A percentile compares a stretch with the other conserved stretches of the same genome.
Conservation (phyloP, 768 basidiomycete species). For the Hysterangium stoloniferum region DNA sequence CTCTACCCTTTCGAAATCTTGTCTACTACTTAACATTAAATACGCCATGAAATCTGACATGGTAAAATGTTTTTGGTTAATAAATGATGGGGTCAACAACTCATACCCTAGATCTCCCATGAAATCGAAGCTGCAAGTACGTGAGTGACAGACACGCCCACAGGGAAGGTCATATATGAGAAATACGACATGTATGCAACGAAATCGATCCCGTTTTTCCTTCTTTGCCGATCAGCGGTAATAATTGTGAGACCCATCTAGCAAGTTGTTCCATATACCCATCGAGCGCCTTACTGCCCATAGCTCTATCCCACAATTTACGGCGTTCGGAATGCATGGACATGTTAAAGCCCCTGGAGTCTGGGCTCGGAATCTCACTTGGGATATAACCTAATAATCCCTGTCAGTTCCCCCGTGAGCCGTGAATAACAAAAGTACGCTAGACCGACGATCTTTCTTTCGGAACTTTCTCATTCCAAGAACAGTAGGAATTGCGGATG, state of each 20-base stretch:
- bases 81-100: background rate
- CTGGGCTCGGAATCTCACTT: background rate
- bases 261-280: conserved; percentile 37
- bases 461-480: background rate
- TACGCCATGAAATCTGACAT: conserved; percentile 1
- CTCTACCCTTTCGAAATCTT: too few species aligned
- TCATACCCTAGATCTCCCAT: conserved; percentile 11
- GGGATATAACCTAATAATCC: background rate
- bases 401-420: background rate
- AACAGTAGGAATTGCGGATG: background rate
- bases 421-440: background rate
- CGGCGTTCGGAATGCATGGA: conserved; percentile 38
- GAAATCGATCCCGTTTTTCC: background rate
- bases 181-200: background rate
- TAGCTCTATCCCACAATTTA: conserved; percentile 42
- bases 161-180: background rate
- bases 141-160: background rate
- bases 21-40: too few species aligned
- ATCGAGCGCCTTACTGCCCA: conserved; percentile 38
- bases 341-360: background rate
- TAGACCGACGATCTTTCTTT: background rate
- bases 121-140: conserved; percentile 4
- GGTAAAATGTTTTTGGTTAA: background rate
- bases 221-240: conserved; percentile 25
- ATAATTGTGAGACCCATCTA: conserved; percentile 32